Percentiles rank a stretch among this genome's conserved stretches.
Evolutionary conservation across 1,284 basidiomycete species (phyloP).

Genomic region (Pseudozyma pruni): DNA sequence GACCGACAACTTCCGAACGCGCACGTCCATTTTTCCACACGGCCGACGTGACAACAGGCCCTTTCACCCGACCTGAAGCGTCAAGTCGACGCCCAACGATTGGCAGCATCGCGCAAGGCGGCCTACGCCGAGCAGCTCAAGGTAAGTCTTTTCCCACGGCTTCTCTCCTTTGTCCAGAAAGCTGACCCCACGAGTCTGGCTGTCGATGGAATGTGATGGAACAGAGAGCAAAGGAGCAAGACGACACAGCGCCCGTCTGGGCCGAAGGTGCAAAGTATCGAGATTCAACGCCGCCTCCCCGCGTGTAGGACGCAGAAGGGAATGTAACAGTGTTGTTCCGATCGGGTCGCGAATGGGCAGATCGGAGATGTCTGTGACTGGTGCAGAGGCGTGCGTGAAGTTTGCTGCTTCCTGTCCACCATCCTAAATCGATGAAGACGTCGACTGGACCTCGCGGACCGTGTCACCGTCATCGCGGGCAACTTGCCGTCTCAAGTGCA

Average conservation of each 20-base stretch:
- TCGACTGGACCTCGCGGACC: too few species aligned
- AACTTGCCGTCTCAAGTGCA: too few species aligned
- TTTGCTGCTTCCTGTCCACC: too few species aligned
- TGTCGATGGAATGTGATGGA: too few species aligned
- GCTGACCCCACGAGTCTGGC: too few species aligned
- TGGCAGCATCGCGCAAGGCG: constrained; percentile 49
- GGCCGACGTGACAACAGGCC: constrained; percentile 8
- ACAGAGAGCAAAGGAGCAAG: constrained; percentile 47
- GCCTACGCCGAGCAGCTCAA: constrained; percentile 58
- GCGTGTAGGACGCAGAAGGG: constrained; percentile 13
- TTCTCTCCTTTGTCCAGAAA: background rate
- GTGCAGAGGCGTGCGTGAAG: too few species aligned
- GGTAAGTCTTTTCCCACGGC: constrained; percentile 27
- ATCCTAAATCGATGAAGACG: too few species aligned
- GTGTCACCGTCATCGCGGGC: too few species aligned
- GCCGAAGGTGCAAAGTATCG: constrained; percentile 39
- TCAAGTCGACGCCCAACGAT: constrained; percentile 54
- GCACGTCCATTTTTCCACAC: background rate
- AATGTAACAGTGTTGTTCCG: background rate
- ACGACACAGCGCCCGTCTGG: constrained; percentile 50
- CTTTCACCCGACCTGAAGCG: constrained; percentile 60
- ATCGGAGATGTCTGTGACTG: background rate
- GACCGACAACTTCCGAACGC: background rate
- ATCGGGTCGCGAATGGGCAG: too few species aligned
- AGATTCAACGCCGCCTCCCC: constrained; percentile 49